Conservation (phyloP, 1,139 yeast genomes). For the Lodderomyces metapsilosis region DNA sequence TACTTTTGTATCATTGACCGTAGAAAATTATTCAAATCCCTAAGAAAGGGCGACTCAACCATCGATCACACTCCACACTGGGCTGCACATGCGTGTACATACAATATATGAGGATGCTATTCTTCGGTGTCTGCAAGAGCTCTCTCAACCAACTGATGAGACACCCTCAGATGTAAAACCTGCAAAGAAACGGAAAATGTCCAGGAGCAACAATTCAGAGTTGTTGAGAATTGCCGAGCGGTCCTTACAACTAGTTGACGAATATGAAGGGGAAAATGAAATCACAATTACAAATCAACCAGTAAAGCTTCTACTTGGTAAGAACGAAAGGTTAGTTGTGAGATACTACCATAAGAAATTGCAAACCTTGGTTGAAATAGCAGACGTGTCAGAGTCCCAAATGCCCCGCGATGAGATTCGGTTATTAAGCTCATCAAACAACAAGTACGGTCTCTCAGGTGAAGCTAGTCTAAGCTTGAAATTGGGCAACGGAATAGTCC, state of each 20-base stretch:
- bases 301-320: neutral
- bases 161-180: neutral
- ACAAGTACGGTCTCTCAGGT: neutral
- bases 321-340: neutral
- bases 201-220: neutral
- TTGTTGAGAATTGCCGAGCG: neutral
- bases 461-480: slow-evolving; percentile 1
- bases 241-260: neutral
- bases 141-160: neutral
- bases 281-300: neutral
- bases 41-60: too few species aligned
- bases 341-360: neutral
- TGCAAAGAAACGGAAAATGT: neutral
- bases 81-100: neutral
- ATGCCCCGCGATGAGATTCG: neutral
- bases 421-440: neutral
- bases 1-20: too few species aligned
- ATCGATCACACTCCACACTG: too few species aligned
- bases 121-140: neutral
- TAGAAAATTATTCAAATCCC: too few species aligned
- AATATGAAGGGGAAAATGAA: neutral
- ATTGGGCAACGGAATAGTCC: neutral
- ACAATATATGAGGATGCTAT: neutral
- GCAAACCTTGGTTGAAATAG: slow-evolving; percentile 1
- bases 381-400: neutral